Percentiles rank a stretch among this genome's conserved stretches.
Conservation (phyloP, 345 rosid species). For the Linum trigynum region DNA sequence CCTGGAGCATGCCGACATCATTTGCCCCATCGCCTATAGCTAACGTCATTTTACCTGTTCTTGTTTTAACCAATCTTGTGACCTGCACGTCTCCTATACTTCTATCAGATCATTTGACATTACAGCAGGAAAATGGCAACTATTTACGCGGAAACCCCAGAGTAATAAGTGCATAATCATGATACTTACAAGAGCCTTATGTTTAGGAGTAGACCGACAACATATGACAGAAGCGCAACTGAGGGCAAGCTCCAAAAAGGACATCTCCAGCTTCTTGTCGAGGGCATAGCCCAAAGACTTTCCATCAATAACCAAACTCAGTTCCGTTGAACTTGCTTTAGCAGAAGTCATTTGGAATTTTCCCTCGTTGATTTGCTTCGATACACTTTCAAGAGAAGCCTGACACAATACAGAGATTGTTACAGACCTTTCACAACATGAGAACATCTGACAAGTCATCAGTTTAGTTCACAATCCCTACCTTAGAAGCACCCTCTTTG, state of each 20-base stretch:
- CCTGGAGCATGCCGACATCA: slow-evolving; percentile 96
- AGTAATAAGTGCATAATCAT: background rate
- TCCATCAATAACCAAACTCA: slow-evolving; percentile 83
- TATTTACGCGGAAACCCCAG: background rate
- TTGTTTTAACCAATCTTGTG: slow-evolving; percentile 64
- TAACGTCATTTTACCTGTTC: slow-evolving; percentile 49
- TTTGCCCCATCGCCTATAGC: slow-evolving; percentile 94
- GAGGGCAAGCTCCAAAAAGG: slow-evolving; percentile 55
- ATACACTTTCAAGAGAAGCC: slow-evolving; percentile 53
- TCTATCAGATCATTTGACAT: slow-evolving; percentile 34
- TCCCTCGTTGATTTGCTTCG: slow-evolving; percentile 39
- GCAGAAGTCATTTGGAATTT: slow-evolving; percentile 21
- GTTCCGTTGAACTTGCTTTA: slow-evolving; percentile 21
- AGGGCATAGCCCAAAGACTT: slow-evolving; percentile 61
- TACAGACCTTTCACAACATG: slow-evolving; percentile 13
- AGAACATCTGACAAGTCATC: background rate
- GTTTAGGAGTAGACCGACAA: slow-evolving; percentile 86
- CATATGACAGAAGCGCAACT: slow-evolving; percentile 68
- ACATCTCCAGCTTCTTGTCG: slow-evolving; percentile 31
- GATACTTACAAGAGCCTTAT: slow-evolving; percentile 82
- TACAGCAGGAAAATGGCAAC: background rate
- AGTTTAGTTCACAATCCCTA: slow-evolving; percentile 15
- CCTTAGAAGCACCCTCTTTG: slow-evolving; percentile 45
- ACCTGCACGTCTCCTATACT: slow-evolving; percentile 51
- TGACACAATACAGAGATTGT: slow-evolving; percentile 13